These are phyloP conservation scores for Pseudogymnoascus sp. DNA, from an alignment of 2,329 filamentous ascomycete genomes.

Conservation along the genomic window DNA sequence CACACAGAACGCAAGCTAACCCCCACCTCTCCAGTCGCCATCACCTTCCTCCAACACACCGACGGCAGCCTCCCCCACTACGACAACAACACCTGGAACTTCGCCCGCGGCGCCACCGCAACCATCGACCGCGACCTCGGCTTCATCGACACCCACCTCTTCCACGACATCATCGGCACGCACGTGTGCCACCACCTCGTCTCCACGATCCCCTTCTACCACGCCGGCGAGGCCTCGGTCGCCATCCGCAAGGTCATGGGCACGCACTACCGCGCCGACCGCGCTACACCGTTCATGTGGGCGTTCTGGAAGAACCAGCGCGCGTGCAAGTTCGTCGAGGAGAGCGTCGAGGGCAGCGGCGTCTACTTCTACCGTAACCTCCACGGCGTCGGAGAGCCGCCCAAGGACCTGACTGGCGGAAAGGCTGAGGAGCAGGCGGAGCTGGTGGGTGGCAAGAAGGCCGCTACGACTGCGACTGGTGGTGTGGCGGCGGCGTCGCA, in stretches of 20 bases:
- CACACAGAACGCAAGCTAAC: slow-evolving; percentile 18
- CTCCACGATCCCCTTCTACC: slow-evolving; percentile 51
- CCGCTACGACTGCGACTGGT: not conserved
- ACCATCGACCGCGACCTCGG: slow-evolving; percentile 57
- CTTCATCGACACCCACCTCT: slow-evolving; percentile 51
- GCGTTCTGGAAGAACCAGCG: slow-evolving; percentile 26
- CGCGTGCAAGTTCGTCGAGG: slow-evolving; percentile 24
- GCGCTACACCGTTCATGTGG: slow-evolving; percentile 22
- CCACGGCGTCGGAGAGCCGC: slow-evolving; percentile 4
- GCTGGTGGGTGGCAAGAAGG: not conserved
- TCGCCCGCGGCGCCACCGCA: slow-evolving; percentile 49
- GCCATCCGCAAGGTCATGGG: slow-evolving; percentile 47
- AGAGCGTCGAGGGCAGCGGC: slow-evolving; percentile 26
- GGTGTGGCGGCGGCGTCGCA: not conserved
- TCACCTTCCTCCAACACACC: slow-evolving; percentile 68
- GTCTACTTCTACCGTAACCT: slow-evolving; percentile 28
- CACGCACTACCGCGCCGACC: slow-evolving; percentile 40
- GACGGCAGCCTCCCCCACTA: slow-evolving; percentile 51
- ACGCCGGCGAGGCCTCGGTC: slow-evolving; percentile 46
- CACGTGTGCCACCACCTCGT: slow-evolving; percentile 56
- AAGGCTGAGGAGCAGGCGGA: not conserved
- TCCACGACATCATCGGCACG: slow-evolving; percentile 55
- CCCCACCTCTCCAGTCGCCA: slow-evolving; percentile 44
- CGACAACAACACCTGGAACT: slow-evolving; percentile 49
- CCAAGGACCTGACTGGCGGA: not conserved